These are phyloP conservation scores for Globisporangium recalcitrans DNA, from an alignment of 352 stramenopile genomes.

Conservation along the genomic window DNA sequence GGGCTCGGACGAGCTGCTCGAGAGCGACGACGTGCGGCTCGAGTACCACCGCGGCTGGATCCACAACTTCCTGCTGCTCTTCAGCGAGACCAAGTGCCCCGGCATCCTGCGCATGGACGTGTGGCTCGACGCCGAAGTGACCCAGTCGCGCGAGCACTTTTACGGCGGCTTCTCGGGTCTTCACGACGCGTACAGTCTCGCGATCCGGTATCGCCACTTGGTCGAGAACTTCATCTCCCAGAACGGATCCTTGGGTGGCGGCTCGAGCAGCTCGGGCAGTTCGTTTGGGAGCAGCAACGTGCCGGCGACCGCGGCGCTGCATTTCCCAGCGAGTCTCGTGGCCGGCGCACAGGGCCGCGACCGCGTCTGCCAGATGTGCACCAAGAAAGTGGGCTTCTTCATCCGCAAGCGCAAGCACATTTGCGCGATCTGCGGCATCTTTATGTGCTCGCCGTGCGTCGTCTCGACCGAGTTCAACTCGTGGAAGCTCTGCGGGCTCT, in stretches of 20 bases:
- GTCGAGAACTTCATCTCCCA: constrained; percentile 41
- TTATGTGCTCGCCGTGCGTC: constrained; percentile 54
- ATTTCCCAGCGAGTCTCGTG: constrained; percentile 22
- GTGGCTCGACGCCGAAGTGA: constrained; percentile 64
- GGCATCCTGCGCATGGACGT: constrained; percentile 64
- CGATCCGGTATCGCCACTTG: constrained; percentile 52
- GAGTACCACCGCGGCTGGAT: constrained; percentile 49
- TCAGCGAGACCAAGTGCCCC: constrained; percentile 49
- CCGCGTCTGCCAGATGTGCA: constrained; percentile 61
- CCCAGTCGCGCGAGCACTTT: constrained; percentile 42
- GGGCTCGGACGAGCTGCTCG: constrained; percentile 38
- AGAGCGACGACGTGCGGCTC: constrained; percentile 36
- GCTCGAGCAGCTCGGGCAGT: constrained; percentile 3
- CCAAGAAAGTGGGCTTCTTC: constrained; percentile 54
- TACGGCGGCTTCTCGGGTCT: constrained; percentile 56
- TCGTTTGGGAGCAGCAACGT: constrained; percentile 13
- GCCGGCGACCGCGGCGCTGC: constrained; percentile 17
- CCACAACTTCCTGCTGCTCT: constrained; percentile 54
- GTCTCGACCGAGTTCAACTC: constrained; percentile 56
- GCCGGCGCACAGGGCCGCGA: constrained; percentile 34
- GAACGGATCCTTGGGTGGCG: constrained; percentile 1
- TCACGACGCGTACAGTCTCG: constrained; percentile 65
- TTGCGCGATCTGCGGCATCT: constrained; percentile 59
- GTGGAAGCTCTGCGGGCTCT: constrained; percentile 57
- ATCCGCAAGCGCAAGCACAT: constrained; percentile 54